Conservation (phyloP, 2,329 filamentous ascomycete genomes). For the Fusarium sp. region DNA sequence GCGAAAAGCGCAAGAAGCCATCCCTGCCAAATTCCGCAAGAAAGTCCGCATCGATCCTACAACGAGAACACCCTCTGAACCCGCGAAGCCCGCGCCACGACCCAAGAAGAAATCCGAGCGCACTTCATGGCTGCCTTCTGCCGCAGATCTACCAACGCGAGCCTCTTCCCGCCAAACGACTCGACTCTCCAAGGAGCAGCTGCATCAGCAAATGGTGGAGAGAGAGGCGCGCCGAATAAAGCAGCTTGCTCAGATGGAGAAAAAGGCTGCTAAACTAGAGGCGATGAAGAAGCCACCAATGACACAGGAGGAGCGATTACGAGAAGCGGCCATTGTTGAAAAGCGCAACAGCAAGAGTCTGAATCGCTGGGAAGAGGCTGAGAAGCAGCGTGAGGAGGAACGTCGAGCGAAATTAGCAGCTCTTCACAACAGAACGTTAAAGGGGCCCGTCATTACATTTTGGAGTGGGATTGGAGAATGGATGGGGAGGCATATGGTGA, state of each 20-base stretch:
- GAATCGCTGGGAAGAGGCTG: constrained; percentile 93
- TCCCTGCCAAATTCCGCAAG: constrained; percentile 77
- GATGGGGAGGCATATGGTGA: constrained; percentile 74
- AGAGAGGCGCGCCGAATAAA: constrained; percentile 77
- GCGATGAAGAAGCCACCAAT: constrained; percentile 81
- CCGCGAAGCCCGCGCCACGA: constrained; percentile 57
- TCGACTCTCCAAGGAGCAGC: constrained; percentile 68
- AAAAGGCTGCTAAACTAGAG: constrained; percentile 75
- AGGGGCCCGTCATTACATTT: constrained; percentile 89
- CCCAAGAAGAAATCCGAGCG: constrained; percentile 71
- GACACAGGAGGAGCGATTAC: constrained; percentile 87
- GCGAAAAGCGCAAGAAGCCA: constrained; percentile 80
- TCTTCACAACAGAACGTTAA: constrained; percentile 84
- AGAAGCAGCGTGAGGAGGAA: constrained; percentile 88
- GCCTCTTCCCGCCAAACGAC: constrained; percentile 69
- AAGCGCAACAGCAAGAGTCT: constrained; percentile 88
- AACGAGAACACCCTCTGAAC: constrained; percentile 50
- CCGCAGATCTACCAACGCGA: constrained; percentile 66
- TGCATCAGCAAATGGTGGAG: constrained; percentile 78
- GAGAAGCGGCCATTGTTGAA: constrained; percentile 85
- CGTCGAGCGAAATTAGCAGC: constrained; percentile 85
- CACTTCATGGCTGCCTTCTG: constrained; percentile 66
- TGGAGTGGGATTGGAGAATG: constrained; percentile 94
- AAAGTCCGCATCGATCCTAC: constrained; percentile 77
- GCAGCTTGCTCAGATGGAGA: constrained; percentile 75